phyloP scores from a whole-genome alignment of 345 rosid species.

The Nephelium lappaceum region DNA sequence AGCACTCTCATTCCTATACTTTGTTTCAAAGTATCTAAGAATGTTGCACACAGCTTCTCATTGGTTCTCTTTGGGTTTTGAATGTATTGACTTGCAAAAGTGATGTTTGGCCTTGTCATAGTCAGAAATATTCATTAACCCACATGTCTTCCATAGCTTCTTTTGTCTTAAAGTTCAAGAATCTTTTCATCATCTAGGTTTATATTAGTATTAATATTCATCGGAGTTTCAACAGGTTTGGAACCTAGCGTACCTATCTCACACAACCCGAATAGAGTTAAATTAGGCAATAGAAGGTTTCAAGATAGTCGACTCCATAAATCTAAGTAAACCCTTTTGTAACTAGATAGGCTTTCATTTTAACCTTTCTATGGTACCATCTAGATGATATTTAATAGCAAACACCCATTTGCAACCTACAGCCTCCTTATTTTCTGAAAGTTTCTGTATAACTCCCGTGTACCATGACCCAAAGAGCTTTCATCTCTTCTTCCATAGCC shows the following conservation, averaged over 20 bases:
- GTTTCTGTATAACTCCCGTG: neutral
- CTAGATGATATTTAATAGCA: neutral
- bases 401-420: neutral
- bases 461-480: neutral
- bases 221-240: no score
- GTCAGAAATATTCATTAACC: no score
- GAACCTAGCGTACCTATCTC: no score
- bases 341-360: no score
- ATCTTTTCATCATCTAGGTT: no score
- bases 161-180: no score
- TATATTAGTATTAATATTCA: no score
- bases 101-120: no score
- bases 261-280: neutral
- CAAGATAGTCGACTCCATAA: neutral
- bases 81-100: neutral
- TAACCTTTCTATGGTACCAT: neutral
- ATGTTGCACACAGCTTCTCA: neutral
- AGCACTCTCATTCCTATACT: neutral
- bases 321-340: neutral
- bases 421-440: neutral
- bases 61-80: neutral
- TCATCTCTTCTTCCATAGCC: constrained; percentile 3
- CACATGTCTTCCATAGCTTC: no score
- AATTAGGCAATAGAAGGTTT: neutral
- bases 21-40: neutral